A percentile compares a stretch with the other conserved stretches of the same genome.
phyloP scores from a whole-genome alignment of 2,329 filamentous ascomycete species.

The Claviceps lovelessii region DNA sequence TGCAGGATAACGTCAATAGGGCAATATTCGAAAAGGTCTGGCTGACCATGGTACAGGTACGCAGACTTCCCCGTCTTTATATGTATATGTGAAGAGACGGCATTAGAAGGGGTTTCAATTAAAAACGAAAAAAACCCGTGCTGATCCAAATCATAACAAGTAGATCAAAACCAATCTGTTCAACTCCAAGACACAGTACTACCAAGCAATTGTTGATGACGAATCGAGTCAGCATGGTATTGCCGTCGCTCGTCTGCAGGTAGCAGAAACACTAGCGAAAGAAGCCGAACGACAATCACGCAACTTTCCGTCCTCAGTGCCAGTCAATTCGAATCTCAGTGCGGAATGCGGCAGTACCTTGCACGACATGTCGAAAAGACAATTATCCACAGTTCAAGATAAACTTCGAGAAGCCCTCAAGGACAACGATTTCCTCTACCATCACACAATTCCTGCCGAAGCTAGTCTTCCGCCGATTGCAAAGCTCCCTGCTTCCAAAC shows the following conservation, averaged over 20 bases:
- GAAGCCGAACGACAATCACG: slow-evolving; percentile 65
- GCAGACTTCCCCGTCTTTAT: slow-evolving; percentile 9
- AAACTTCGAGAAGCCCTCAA: slow-evolving; percentile 64
- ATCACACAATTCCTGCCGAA: slow-evolving; percentile 78
- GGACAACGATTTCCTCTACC: slow-evolving; percentile 98
- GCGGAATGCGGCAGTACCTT: slow-evolving; percentile 64
- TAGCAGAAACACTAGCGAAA: slow-evolving; percentile 63
- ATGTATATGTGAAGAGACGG: no score
- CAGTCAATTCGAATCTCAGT: slow-evolving; percentile 68
- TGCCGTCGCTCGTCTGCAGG: slow-evolving; percentile 67
- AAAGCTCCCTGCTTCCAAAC: slow-evolving; percentile 88
- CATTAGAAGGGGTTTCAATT: no score
- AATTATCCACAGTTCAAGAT: slow-evolving; percentile 66
- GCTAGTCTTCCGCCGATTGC: slow-evolving; percentile 67
- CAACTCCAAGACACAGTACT: slow-evolving; percentile 80
- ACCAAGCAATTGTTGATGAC: slow-evolving; percentile 80
- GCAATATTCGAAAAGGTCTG: slow-evolving; percentile 91
- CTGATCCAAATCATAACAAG: background rate
- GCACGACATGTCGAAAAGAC: slow-evolving; percentile 70
- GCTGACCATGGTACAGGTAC: slow-evolving; percentile 66
- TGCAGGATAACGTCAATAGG: slow-evolving; percentile 82
- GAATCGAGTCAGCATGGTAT: slow-evolving; percentile 77
- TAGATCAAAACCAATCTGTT: slow-evolving; percentile 69
- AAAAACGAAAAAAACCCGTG: background rate
- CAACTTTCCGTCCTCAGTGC: slow-evolving; percentile 65